Conservation (phyloP, 2,329 filamentous ascomycete genomes). For the Trichophyton rubrum region DNA sequence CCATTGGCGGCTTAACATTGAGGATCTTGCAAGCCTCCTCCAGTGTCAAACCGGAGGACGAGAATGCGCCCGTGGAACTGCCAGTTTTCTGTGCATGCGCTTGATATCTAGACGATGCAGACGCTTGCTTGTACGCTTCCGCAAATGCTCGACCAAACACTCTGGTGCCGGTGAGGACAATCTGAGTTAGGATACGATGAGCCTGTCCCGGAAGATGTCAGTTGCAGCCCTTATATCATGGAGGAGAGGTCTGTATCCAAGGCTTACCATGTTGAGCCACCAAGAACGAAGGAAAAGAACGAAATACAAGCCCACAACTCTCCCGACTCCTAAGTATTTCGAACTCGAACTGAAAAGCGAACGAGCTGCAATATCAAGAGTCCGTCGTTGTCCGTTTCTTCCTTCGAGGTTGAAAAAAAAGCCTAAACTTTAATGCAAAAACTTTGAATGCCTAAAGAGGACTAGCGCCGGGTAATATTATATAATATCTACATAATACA, state of each 20-base stretch:
- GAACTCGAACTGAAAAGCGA: background rate
- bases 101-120: conserved; percentile 71
- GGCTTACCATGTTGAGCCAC: conserved; percentile 4
- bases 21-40: conserved; percentile 96
- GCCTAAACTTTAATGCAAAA: conserved; percentile 6
- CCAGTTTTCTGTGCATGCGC: conserved; percentile 55
- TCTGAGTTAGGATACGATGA: conserved; percentile 86
- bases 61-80: conserved; percentile 40
- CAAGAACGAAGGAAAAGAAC: background rate
- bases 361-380: background rate
- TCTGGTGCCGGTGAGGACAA: conserved; percentile 78
- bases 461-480: conserved; percentile 6
- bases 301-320: background rate
- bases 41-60: conserved; percentile 67
- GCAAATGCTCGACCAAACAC: conserved; percentile 86
- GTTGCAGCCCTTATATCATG: background rate
- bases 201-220: conserved; percentile 44
- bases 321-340: background rate
- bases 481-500: conserved; percentile 3
- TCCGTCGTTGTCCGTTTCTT: background rate
- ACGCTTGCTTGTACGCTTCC: conserved; percentile 91
- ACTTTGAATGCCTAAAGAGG: conserved; percentile 10
- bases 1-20: conserved; percentile 79
- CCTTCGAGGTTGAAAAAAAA: background rate
- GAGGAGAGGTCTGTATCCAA: background rate